Base-by-base conservation (phyloP, 177 flowering plant genomes). In the Tripterygium wilfordii region DNA sequence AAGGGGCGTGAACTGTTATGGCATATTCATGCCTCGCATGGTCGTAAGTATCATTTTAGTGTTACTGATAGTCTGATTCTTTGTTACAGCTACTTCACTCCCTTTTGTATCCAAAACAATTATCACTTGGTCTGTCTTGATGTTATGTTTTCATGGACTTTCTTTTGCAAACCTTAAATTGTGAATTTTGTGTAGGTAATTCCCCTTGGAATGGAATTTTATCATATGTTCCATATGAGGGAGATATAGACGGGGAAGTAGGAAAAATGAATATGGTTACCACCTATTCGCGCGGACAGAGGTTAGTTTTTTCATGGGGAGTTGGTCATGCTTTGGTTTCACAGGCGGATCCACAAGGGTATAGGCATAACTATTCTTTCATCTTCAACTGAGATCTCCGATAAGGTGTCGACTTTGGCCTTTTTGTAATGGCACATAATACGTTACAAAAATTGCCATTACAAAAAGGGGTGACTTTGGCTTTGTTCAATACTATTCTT, bases 1-100 rank as follows among this genome's bases (percentile, higher is more conserved):
- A 66, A 84, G 96, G 8, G 75, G 72, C 56, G 95, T 86, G 43
- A 84, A 77, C 83, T 88, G 96, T 74, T 64, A 76, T 63, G 98
- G 98, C 17, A 85, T 96, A 61, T 84, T 77, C 77, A 89, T 92
- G 98, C 98, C 98, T 42, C 96, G 96, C 50, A 84, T 82, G 96
- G 79, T 61, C 61, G 96, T 92, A 88, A 80, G 98, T 77, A 49
- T 26, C 19, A 15, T 10, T 5, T 8, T 27, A 10, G 1, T 19
- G 13, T 10, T 18, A 12, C 41, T n/a, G n/a, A n/a, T n/a, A n/a
- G n/a, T n/a, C n/a, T 16, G 28, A 13, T 20, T 6, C 38, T 8
- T 53, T 49, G 8, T 10, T 25, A 5, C 13, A 24, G n/a, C 13
- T 42, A 41, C 19, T 10, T 17, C 14, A 12, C 26, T 48, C 23